Conservation (phyloP, 1,284 basidiomycete genomes). For the Xanthoconium separans region DNA sequence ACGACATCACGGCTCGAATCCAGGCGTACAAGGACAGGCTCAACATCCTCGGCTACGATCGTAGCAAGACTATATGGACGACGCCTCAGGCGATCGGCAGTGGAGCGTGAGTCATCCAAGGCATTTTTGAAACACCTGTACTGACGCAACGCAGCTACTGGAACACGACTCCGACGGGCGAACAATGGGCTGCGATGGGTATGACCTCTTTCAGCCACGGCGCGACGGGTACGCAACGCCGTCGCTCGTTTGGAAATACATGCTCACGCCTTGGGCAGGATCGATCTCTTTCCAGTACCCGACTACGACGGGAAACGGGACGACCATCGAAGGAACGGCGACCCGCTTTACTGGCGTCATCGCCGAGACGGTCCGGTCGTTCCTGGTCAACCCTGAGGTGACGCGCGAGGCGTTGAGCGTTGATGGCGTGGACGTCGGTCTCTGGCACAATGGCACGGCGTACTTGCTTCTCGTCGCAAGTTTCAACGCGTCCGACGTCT, state of each 20-base stretch:
- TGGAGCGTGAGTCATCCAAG: conserved; percentile 19
- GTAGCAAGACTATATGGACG: conserved; percentile 30
- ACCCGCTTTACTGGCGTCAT: conserved; percentile 6
- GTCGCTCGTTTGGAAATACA: no score
- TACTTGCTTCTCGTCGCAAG: conserved; percentile 26
- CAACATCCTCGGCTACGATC: conserved; percentile 27
- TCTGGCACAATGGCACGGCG: conserved; percentile 23
- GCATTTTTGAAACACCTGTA: no score
- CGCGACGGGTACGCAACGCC: conserved; percentile 20
- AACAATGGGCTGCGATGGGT: conserved; percentile 26
- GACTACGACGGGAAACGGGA: conserved; percentile 17
- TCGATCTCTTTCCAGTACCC: conserved; percentile 32
- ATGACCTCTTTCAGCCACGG: conserved; percentile 30
- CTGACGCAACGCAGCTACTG: conserved; percentile 26
- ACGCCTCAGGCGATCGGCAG: conserved; percentile 29
- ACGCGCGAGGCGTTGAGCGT: conserved; percentile 7
- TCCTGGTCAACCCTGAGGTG: conserved; percentile 15
- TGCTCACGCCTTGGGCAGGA: conserved; percentile 16
- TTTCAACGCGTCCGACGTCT: neutral
- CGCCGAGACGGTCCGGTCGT: conserved; percentile 16
- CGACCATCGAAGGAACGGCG: conserved; percentile 27
- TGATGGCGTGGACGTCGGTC: conserved; percentile 22
- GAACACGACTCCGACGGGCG: conserved; percentile 27
- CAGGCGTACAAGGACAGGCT: conserved; percentile 31
- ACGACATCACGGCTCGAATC: conserved; percentile 27